Conservation (phyloP, 352 stramenopile species). For the Phytophthora tubulina region DNA sequence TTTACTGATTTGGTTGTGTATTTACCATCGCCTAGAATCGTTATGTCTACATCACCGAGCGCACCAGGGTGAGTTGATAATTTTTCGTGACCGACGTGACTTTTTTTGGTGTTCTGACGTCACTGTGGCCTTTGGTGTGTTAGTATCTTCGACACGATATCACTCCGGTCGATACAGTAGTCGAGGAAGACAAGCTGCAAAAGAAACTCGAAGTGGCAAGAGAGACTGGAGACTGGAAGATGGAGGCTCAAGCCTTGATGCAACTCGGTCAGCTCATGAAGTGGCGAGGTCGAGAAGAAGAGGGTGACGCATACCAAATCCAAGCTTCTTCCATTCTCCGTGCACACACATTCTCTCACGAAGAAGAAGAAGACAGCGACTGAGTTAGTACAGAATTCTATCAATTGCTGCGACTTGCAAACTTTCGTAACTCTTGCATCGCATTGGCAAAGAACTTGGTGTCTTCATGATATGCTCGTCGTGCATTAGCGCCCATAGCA, state of each 20-base stretch:
- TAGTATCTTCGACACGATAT: slow-evolving; percentile 80
- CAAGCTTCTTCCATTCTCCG: slow-evolving; percentile 66
- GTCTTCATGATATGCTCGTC: slow-evolving; percentile 55
- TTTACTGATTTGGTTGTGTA: neutral
- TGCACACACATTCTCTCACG: slow-evolving; percentile 59
- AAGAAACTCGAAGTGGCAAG: slow-evolving; percentile 62
- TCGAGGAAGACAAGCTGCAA: slow-evolving; percentile 77
- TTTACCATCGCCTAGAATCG: slow-evolving; percentile 45
- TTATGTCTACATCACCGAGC: slow-evolving; percentile 84
- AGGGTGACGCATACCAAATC: slow-evolving; percentile 60
- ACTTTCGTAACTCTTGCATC: slow-evolving; percentile 51
- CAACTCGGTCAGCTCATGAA: slow-evolving; percentile 83
- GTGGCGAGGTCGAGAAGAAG: slow-evolving; percentile 62
- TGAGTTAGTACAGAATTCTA: slow-evolving; percentile 2
- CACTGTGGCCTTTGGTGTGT: neutral
- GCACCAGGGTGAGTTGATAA: slow-evolving; percentile 52
- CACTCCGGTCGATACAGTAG: slow-evolving; percentile 70
- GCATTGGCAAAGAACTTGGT: slow-evolving; percentile 53
- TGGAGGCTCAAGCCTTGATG: slow-evolving; percentile 68
- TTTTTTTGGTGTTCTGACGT: slow-evolving; percentile 2
- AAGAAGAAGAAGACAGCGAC: slow-evolving; percentile 36
- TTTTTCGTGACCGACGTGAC: neutral
- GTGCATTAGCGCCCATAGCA: slow-evolving; percentile 35
- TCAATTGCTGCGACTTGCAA: slow-evolving; percentile 31
- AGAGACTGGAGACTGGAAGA: slow-evolving; percentile 64